Evolutionary conservation across 805 yeast genomes (phyloP), one percentile per base, ranked within the genome.

Genomic region (Candida corydali): DNA sequence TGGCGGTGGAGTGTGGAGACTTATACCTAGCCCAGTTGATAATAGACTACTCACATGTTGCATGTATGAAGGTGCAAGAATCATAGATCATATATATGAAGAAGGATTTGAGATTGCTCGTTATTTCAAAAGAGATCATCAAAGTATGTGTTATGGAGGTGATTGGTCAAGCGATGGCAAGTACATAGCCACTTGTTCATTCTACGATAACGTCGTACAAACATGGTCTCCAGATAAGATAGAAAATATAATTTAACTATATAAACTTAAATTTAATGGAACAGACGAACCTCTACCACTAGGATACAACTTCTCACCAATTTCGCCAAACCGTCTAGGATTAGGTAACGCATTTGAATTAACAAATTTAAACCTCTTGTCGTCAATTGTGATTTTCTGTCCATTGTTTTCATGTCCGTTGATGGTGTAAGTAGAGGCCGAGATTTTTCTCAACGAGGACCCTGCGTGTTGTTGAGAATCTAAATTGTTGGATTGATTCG

Each of bases 1-100:
- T 3, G 89, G 87, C 1, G 98, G 98, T 5, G 98, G 98, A 1
- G 98, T 91, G 3, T 91, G 98, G 98, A 67, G 96, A 49, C 68
- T 93, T 40, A 63, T 78, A 6, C 96, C 95, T 2, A 67, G 76
- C 14, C 75, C 78, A 0, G 37, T 45, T 0, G 67, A 65, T 23
- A 61, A 74, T 39, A 61, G 75, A 28, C 70, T 91, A 0, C 61
- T 91, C 34, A 78, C 81, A 0, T 89, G 97, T 55, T 87, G 96
- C 52, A 93, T 93, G 98, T 91, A 91, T 52, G 88, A 86, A 46
- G 98, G 98, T 12, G 96, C 95, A 1, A 69, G 88, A 39, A 65
- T 89, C 0, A 55, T 89, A 1, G 55, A 47, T 8, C 50, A 53
- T 3, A 34, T 24, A 4, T 33, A 19, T 1, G 43, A 36, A 5